Conservation (phyloP, 129 eudicot species). For the Centella asiatica region DNA sequence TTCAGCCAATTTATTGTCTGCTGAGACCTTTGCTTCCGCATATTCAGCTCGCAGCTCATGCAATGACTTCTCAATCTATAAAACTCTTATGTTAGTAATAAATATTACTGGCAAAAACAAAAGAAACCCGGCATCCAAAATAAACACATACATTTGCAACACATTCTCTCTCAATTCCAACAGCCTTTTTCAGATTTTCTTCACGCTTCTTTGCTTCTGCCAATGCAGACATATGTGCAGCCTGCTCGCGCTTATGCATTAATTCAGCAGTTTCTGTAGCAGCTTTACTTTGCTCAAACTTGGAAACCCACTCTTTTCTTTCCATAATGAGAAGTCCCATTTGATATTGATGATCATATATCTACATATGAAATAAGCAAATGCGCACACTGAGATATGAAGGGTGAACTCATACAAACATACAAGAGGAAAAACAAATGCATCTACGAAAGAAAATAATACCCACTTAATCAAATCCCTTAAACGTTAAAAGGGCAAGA, state of each 20-base stretch:
- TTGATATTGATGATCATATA: slow-evolving; percentile 77
- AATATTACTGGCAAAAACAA: neutral
- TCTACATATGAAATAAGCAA: slow-evolving; percentile 26
- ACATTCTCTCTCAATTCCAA: slow-evolving; percentile 89
- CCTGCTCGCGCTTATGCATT: slow-evolving; percentile 45
- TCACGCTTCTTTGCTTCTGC: slow-evolving; percentile 73
- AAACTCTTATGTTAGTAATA: neutral
- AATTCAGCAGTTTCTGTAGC: slow-evolving; percentile 58
- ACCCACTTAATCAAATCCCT: neutral
- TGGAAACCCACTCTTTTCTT: slow-evolving; percentile 76
- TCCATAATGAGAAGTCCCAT: slow-evolving; percentile 92
- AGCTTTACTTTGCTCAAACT: slow-evolving; percentile 56
- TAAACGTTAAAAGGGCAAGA: neutral
- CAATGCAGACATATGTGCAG: slow-evolving; percentile 38
- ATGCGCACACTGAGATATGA: neutral
- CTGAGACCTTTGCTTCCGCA: slow-evolving; percentile 79
- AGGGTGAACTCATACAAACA: slow-evolving; percentile 6
- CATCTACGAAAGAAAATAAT: neutral
- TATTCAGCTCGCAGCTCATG: slow-evolving; percentile 92
- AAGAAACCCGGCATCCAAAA: neutral
- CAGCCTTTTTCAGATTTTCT: slow-evolving; percentile 70
- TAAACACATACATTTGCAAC: slow-evolving; percentile 58
- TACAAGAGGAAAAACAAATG: no score
- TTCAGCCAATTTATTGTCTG: slow-evolving; percentile 67
- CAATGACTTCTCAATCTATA: slow-evolving; percentile 82